These are phyloP conservation scores for Monosporascus sp. DNA, from an alignment of 2,329 filamentous ascomycete species.

Conservation along the genomic window DNA sequence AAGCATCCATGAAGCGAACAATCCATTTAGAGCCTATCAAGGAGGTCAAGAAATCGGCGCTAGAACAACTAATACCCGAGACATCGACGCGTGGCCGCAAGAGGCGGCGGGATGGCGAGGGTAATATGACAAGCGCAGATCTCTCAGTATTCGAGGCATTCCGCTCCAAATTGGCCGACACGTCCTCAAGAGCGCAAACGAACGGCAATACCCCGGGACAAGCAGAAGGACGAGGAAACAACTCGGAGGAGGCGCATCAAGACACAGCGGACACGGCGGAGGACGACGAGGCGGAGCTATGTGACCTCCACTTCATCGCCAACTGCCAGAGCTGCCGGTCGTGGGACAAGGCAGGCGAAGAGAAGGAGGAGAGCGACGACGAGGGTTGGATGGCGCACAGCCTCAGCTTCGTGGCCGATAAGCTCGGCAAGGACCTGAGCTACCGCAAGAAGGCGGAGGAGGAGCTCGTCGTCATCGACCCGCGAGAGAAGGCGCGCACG, in stretches of 20 bases:
- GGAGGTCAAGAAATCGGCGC: conserved; percentile 58
- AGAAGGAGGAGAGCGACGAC: conserved; percentile 53
- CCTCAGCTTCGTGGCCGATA: conserved; percentile 82
- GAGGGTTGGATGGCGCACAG: conserved; percentile 81
- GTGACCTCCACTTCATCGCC: conserved; percentile 92
- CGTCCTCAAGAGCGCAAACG: conserved; percentile 29
- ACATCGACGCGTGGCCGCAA: conserved; percentile 68
- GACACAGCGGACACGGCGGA: conserved; percentile 19
- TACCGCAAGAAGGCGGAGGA: conserved; percentile 91
- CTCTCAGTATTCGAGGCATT: conserved; percentile 74
- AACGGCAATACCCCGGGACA: conserved; percentile 9
- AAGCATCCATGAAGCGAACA: conserved; percentile 73
- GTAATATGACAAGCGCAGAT: conserved; percentile 49
- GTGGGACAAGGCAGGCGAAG: conserved; percentile 63
- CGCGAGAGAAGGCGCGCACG: conserved; percentile 72
- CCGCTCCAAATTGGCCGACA: conserved; percentile 65
- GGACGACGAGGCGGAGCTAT: conserved; percentile 69
- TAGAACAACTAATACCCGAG: conserved; percentile 70
- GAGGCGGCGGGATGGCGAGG: conserved; percentile 53
- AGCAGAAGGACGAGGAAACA: conserved; percentile 18
- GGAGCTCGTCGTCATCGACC: conserved; percentile 89
- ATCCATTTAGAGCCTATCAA: conserved; percentile 43
- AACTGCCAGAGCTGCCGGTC: conserved; percentile 88
- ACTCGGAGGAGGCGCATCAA: neutral
- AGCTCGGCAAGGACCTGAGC: conserved; percentile 81